Evolutionary conservation across 441 rosid genomes (phyloP).

Genomic region (Aleurites moluccanus): DNA sequence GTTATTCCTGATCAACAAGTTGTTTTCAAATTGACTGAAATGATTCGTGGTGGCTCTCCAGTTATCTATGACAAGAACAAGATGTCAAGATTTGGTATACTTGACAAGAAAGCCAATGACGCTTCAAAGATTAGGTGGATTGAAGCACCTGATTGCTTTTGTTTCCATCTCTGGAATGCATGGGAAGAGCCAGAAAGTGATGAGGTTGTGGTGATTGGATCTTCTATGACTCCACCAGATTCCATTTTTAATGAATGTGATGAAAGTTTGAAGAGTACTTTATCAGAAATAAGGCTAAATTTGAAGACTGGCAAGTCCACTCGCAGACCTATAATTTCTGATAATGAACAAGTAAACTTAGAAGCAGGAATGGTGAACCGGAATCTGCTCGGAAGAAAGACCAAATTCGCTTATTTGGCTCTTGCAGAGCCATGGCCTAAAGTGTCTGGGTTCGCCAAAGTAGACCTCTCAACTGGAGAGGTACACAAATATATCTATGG

Average conservation of each 20-base stretch:
- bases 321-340: slow-evolving; percentile 49
- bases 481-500: slow-evolving; percentile 52
- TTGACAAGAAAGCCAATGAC: slow-evolving; percentile 50
- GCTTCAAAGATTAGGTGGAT: slow-evolving; percentile 52
- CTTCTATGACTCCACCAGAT: slow-evolving; percentile 91
- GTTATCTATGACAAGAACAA: slow-evolving; percentile 69
- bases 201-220: slow-evolving; percentile 80
- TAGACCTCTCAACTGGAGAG: slow-evolving; percentile 63
- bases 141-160: slow-evolving; percentile 60
- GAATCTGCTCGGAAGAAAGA: slow-evolving; percentile 59
- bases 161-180: slow-evolving; percentile 90
- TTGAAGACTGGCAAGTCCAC: slow-evolving; percentile 65
- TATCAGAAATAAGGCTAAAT: slow-evolving; percentile 78
- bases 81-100: slow-evolving; percentile 61
- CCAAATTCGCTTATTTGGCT: slow-evolving; percentile 64
- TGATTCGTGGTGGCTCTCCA: slow-evolving; percentile 84
- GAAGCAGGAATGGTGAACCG: slow-evolving; percentile 95
- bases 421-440: slow-evolving; percentile 90
- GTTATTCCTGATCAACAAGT: slow-evolving; percentile 87
- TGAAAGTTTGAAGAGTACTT: slow-evolving; percentile 57
- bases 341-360: slow-evolving; percentile 49
- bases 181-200: slow-evolving; percentile 80
- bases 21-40: slow-evolving; percentile 67
- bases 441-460: slow-evolving; percentile 89
- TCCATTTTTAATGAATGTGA: slow-evolving; percentile 81